Base-by-base conservation (phyloP, 306 rosid species). In the Vicia villosa region DNA sequence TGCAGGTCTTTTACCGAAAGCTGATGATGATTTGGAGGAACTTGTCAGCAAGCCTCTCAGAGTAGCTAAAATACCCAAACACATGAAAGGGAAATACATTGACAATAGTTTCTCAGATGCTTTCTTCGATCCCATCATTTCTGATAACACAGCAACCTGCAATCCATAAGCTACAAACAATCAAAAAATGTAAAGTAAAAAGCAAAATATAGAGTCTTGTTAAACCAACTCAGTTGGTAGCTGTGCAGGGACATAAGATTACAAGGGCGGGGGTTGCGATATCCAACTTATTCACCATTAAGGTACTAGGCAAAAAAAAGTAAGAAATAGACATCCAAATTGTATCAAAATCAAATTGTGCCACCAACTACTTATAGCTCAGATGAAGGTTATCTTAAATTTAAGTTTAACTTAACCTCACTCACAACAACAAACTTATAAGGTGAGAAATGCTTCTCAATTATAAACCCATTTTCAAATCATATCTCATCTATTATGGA, bases 121-220 rank as follows among this genome's bases (percentile, higher is more conserved):
- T 86, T 75, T 80, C 12, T 76, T 67, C 0, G 95, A 91, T 50
- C 70, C 66, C 26, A 81, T 57, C 80, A 88, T 58, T 63, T 91
- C 95, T 46, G 86, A 85, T 77, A 88, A 38, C 63, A 81, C 42
- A 32, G 88, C 84, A 63, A 66, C 84, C 97, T 88, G 89, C 80
- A 81, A 79, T 49, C 63, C 68, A 50, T 56, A 42, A 51, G 54
- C 32, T 55, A 56, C 59, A 54, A 41, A 59, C 26, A 63, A 43
- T 72, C 14, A 61, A 12, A 46, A 65, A 32, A 42, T 55, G 24
- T 42, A 8, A 74, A 42, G 16, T 3, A 17, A 19, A 64, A 64
- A 28, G 50, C 56, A 65, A 74, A 50, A 64, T 50, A 65, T 13
- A 14, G 42, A 40, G 12, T 26, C 34, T 1, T 7, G 5, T 30